Evolutionary conservation across 192 early-diverging fungal species (phyloP).

Genomic region (Coemansia sp.): DNA sequence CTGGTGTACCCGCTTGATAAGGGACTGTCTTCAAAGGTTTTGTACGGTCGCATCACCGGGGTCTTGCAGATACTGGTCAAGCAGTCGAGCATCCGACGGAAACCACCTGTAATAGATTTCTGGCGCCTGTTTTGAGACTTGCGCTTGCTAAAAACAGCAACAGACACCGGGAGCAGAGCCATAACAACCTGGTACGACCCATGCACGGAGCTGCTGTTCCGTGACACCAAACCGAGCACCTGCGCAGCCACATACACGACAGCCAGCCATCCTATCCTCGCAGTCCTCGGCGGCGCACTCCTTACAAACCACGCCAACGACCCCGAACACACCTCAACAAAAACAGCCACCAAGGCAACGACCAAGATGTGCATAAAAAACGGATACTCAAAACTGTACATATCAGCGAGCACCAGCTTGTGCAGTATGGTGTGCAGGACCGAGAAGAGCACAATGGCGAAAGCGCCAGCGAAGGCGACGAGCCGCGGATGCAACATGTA

Average conservation of each 20-base stretch:
- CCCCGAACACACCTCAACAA: constrained; percentile 13
- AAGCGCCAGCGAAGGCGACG: too few species aligned
- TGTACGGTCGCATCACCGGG: too few species aligned
- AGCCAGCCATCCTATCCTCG: constrained; percentile 19
- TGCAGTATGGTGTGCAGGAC: constrained; percentile 14
- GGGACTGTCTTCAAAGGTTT: too few species aligned
- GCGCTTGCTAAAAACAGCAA: not conserved
- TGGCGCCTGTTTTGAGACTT: not conserved
- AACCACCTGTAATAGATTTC: not conserved
- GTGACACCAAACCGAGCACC: constrained; percentile 15
- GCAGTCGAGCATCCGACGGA: too few species aligned
- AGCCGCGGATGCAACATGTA: not conserved
- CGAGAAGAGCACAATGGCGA: not conserved
- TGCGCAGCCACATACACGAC: constrained; percentile 15
- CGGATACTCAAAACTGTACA: constrained; percentile 16
- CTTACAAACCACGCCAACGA: constrained; percentile 23
- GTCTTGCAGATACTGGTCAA: too few species aligned
- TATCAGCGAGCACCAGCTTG: constrained; percentile 27
- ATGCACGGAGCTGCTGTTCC: constrained; percentile 17
- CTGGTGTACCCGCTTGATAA: constrained; percentile 8
- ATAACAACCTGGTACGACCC: constrained; percentile 26
- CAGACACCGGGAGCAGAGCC: constrained; percentile 21
- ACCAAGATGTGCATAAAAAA: constrained; percentile 27
- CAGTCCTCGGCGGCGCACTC: constrained; percentile 11
- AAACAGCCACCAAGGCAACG: constrained; percentile 10